Evolutionary conservation across 805 yeast species (phyloP).

Genomic region (Lachancea thermotolerans): DNA sequence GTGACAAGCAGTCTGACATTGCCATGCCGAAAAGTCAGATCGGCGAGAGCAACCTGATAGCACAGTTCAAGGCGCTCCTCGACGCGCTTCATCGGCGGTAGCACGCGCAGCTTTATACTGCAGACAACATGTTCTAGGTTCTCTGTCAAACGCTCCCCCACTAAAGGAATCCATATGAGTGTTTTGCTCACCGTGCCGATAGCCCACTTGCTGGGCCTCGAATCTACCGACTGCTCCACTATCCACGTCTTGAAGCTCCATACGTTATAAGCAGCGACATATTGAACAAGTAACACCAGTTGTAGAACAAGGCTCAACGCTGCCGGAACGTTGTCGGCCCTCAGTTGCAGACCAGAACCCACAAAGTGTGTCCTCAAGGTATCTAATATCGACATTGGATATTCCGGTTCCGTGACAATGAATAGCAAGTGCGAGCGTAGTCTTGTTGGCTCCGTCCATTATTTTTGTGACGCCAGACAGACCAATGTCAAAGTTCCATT

Average conservation of each 20-base stretch:
- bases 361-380: slow-evolving; percentile 19
- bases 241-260: slow-evolving; percentile 1
- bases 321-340: not conserved
- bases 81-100: slow-evolving; percentile 13
- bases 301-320: not conserved
- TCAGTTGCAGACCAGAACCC: slow-evolving; percentile 14
- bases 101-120: not conserved
- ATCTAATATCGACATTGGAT: not conserved
- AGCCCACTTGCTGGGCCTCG: not conserved
- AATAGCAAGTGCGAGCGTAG: no score
- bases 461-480: no score
- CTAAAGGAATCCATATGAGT: slow-evolving; percentile 16
- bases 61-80: slow-evolving; percentile 10
- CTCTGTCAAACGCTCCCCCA: slow-evolving; percentile 13
- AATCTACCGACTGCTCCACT: not conserved
- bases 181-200: not conserved
- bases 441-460: no score
- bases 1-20: slow-evolving; percentile 21
- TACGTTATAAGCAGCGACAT: not conserved
- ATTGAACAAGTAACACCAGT: slow-evolving; percentile 1
- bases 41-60: slow-evolving; percentile 16
- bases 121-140: not conserved
- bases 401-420: not conserved
- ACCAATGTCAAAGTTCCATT: no score
- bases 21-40: slow-evolving; percentile 17